Evolutionary conservation across 805 yeast genomes (phyloP), one percentile per base, ranked within the genome.

Genomic region (Debaryomyces maramus): DNA sequence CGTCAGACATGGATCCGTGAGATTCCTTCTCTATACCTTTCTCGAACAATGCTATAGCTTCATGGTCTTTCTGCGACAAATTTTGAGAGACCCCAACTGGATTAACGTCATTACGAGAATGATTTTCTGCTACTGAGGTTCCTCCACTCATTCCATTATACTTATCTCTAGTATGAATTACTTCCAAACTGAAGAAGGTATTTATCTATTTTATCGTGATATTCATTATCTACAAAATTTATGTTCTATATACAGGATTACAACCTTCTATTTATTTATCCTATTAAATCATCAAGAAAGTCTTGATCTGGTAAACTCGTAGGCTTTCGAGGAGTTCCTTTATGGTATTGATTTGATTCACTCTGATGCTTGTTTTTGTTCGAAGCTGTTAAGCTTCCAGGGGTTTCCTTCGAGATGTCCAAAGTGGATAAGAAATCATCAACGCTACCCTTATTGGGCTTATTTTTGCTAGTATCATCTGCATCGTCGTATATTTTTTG

Each of bases 1-100:
- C 96, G 52, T 88, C 96, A n/a, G 86, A 74, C 78, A 88, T 73
- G 45, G 79, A 68, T 0, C 96, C 96, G 36, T 70, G 75, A 23
- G 75, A 66, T 60, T 89, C 97, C 53, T 82, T 82, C 34, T 73
- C 78, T 0, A 82, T 77, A 3, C 88, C 97, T 36, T 70, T 60
- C 50, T 84, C 88, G 66, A 86, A 88, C 16, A 77, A 63, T 37
- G 68, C 70, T 30, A 88, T 63, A 2, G 96, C 95, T 34, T 65
- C 63, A 34, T 41, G 24, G 22, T 59, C 61, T 9, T 32, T 22
- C 4, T 45, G 48, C 7, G 45, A 34, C 27, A 24, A 34, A 16
- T 24, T 32, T 5, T 3, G 34, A 4, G 18, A 13, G 10, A 22
- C 4, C 23, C 13, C 13, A 24, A 6, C 15, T 13, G 13, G 30